Base-by-base conservation (phyloP, 768 basidiomycete genomes). In the Amylocystis lapponica region DNA sequence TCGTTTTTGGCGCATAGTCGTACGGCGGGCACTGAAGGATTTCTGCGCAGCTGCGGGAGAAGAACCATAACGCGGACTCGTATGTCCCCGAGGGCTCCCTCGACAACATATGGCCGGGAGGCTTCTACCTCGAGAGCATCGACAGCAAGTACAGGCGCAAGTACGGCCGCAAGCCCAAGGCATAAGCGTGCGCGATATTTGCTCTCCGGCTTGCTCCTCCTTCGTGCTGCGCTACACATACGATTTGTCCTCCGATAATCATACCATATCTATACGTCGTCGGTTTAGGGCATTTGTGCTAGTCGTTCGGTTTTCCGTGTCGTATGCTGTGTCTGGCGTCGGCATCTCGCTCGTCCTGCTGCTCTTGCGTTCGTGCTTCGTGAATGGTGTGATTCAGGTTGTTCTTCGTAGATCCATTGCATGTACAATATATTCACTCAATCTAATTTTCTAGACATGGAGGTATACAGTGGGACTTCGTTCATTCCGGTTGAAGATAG, bases 51-150 rank as follows among this genome's bases (percentile, higher is more conserved):
- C 82, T 97, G 39, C 89, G 95, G 31, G 95, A 98, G 70, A 83
- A 88, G 69, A 95, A 94, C 75, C 93, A 97, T 75, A 95, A 94
- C 56, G 81, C 89, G 13, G 79, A 74, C 20, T 72, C 80, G 53
- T 99, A 88, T 71, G 76, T 77, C 3, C 96, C 96, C 11, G 74
- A 78, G 39, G 96, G 96, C 35, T 82, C 80, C 19, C 64, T 93
- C 46, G 87, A 93, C 48, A 86, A 96, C 75, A 85, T 99, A 64
- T 93, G 90, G 87, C 83, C 87, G 3, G 93, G 93, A 34, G 72
- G 85, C 16, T 98, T 85, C 72, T 98, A 97, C 76, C 86, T 99
- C 52, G 83, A 84, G 50, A 77, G 73, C 59, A 83, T 95, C 56
- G 96, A 98, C 67, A 69, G 73, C 56, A 93, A 93, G 68, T 93